Evolutionary conservation across 257 asterid genomes (phyloP), one percentile per base, ranked within the genome.

Genomic region (Cinchona pubescens): DNA sequence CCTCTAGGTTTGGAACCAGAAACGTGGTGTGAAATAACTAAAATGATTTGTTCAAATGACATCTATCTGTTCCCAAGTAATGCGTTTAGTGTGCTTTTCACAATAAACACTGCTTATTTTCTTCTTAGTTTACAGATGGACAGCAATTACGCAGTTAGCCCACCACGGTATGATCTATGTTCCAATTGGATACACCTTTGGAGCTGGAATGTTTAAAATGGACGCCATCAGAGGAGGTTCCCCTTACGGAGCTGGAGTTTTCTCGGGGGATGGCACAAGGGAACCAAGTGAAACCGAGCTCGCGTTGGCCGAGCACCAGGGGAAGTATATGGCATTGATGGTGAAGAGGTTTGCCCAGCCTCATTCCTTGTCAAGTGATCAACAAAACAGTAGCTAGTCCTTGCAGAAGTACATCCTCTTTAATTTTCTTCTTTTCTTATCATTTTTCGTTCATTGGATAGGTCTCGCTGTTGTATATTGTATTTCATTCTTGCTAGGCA

Each of bases 151-250:
- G 16, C 97, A 92, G 66, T 80, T 90, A 72, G 96, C 92, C 75
- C 93, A 86, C 75, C 97, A 92, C 15, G 97, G 97, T 12, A 88
- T 90, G 97, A 86, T 92, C 13, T 92, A 87, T 81, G 93, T 92
- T 77, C 97, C 96, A 13, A 85, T 92, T 30, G 97, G 93, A 5
- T 88, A 90, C 84, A 90, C 95, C 13, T 92, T 92, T 77, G 97
- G 93, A 51, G 96, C 94, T 0, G 94, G 90, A 34, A 90, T 88
- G 96, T 92, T 90, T 85, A 90, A 86, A 75, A 85, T 88, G 93
- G 92, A 90, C 72, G 83, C 89, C 38, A 75, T 85, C 3, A 80
- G 91, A 77, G 96, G 96, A 21, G 90, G 87, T 30, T 66, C 87
- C 69, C 83, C 86, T 0, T 86, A 81, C n/a, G 90, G 90, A 56